These are phyloP conservation scores for Umbelopsis vinacea DNA, from an alignment of 192 early-diverging fungal species.

Conservation along the genomic window DNA sequence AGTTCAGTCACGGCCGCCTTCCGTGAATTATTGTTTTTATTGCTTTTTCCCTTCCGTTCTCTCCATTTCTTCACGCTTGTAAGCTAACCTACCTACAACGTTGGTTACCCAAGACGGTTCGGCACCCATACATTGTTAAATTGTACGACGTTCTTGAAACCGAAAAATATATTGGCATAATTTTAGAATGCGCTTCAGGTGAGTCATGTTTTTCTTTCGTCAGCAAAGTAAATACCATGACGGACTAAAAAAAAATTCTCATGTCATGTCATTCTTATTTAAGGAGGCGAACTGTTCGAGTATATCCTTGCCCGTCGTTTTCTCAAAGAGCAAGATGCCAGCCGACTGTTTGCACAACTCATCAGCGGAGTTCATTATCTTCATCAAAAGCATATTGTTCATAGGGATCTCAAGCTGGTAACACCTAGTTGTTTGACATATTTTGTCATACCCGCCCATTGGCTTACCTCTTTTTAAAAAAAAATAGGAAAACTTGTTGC, in stretches of 20 bases:
- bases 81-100: background rate
- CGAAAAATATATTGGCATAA: constrained; percentile 94
- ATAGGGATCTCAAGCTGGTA: constrained; percentile 96
- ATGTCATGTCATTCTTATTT: constrained; percentile 19
- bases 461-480: background rate
- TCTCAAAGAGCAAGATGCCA: constrained; percentile 90
- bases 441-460: background rate
- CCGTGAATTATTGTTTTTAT: too few species aligned
- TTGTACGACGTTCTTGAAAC: constrained; percentile 96
- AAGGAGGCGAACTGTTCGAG: constrained; percentile 96
- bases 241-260: background rate
- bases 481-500: constrained; percentile 91
- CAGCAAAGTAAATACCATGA: background rate
- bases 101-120: constrained; percentile 63
- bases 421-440: constrained; percentile 27
- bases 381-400: constrained; percentile 92
- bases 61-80: background rate
- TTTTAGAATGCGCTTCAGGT: constrained; percentile 95
- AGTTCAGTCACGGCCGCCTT: constrained; percentile 1
- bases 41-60: background rate
- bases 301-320: constrained; percentile 95
- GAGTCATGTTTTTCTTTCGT: constrained; percentile 12
- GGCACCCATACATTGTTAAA: constrained; percentile 91
- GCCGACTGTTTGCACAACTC: constrained; percentile 91
- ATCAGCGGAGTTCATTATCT: constrained; percentile 92